phyloP scores from a whole-genome alignment of 202 grass and related monocot species.

The Zizania palustris region DNA sequence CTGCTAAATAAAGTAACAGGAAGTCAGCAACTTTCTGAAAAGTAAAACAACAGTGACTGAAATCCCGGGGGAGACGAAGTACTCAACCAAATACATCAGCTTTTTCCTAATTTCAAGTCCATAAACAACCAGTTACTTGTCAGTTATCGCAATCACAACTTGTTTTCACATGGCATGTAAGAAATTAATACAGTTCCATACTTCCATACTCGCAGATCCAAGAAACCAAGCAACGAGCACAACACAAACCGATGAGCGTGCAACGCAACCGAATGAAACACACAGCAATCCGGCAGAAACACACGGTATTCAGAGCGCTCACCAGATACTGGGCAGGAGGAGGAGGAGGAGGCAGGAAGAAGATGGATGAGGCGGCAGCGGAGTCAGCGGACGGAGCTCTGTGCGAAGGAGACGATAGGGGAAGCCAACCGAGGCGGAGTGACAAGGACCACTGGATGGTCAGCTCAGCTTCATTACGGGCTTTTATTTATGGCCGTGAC shows the following conservation, averaged over 20 bases:
- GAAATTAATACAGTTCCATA: background rate
- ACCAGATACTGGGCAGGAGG: slow-evolving; percentile 34
- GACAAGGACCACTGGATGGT: slow-evolving; percentile 11
- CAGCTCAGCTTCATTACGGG: background rate
- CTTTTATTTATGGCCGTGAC: slow-evolving; percentile 35
- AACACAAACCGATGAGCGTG: background rate
- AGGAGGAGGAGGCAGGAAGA: background rate
- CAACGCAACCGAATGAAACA: background rate
- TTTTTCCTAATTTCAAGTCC: background rate
- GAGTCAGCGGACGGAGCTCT: no score
- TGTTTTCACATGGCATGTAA: background rate
- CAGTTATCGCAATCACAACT: no score
- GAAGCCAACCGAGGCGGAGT: background rate
- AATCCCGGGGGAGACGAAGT: background rate
- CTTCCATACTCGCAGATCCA: slow-evolving; percentile 40
- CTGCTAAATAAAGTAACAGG: background rate
- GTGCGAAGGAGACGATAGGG: slow-evolving; percentile 24
- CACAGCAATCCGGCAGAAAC: background rate
- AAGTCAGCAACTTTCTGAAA: background rate
- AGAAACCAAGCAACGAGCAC: background rate
- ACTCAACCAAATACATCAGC: background rate
- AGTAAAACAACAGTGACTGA: background rate
- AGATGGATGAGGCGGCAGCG: no score
- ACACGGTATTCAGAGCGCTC: background rate
- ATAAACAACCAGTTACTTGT: background rate